Base-by-base conservation (phyloP, 495 filamentous ascomycete species). In the Amorphotheca resinae region DNA sequence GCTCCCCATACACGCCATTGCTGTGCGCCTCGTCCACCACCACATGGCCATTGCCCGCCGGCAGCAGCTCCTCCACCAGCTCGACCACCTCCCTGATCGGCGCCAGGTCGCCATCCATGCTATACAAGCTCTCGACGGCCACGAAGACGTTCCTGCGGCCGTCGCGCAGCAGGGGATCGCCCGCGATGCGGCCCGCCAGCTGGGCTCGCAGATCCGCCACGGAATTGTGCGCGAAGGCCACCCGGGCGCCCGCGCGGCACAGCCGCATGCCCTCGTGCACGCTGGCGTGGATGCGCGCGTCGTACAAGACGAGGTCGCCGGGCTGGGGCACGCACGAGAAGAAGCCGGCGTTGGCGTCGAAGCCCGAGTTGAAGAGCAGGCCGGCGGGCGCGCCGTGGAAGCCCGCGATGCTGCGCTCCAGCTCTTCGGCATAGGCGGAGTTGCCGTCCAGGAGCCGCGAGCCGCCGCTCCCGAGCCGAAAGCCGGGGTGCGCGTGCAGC, bases 101-200 rank as follows among this genome's bases (percentile, higher is more conserved):
- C 8, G 71, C 73, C 7, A 84, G 52, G 58, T 87, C 82, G 0
- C 84, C 84, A 54, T 89, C 82, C 84, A 91, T 91, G 42, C 78
- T 84, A 56, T 91, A 91, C n/a, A 87, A 61, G 1, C 71, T 69
- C 53, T 91, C 84, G 0, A 87, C 64, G 1, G 77, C 76, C 16
- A 89, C 65, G 50, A 89, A 78, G 5, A 79, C 62, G 50, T 69
- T 75, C 17, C 51, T 49, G 30, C 54, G 50, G 2, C 72, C 67
- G 1, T 55, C 46, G 2, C 28, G 38, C 3, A 51, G 18, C 31
- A n/a, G 21, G 14, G 30, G 33, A 49, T 54, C 52, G 31, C 33
- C 23, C 37, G 49, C n/a, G 20, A 53, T 22, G 23, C 22, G 8
- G 4, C 14, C 46, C 20, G n/a, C 14, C 28, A 40, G 42, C 26